Evolutionary conservation across 2,329 filamentous ascomycete genomes (phyloP).

Genomic region (Penicillium sp.): DNA sequence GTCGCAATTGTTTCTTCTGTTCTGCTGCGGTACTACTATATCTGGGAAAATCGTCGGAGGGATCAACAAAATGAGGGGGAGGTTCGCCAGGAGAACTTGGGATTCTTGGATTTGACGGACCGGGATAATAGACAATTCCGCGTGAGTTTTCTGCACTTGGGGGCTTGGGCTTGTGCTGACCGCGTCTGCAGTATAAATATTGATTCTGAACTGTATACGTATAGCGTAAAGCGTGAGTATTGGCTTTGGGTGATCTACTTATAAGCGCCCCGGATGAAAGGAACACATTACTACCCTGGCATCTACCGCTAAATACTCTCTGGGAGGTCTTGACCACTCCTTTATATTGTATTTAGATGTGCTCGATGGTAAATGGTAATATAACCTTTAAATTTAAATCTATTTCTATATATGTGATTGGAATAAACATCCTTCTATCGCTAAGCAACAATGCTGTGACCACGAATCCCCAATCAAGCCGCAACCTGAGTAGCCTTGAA

Average conservation of each 20-base stretch:
- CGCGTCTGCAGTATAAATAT: slow-evolving; percentile 6
- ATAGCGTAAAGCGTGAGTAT: too few species aligned
- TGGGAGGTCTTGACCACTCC: too few species aligned
- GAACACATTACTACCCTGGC: not conserved
- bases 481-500: slow-evolving; percentile 23
- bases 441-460: slow-evolving; percentile 10
- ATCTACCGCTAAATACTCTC: too few species aligned
- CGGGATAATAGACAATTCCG: slow-evolving; percentile 31
- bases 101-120: slow-evolving; percentile 36
- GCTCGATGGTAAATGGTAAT: not conserved
- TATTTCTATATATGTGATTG: not conserved
- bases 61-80: slow-evolving; percentile 20
- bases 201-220: not conserved
- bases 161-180: not conserved
- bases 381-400: not conserved
- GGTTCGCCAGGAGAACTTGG: slow-evolving; percentile 23
- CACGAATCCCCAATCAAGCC: slow-evolving; percentile 15
- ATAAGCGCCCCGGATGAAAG: too few species aligned
- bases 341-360: too few species aligned
- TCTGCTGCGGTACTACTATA: slow-evolving; percentile 26
- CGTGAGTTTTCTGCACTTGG: slow-evolving; percentile 8
- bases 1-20: slow-evolving; percentile 30
- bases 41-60: slow-evolving; percentile 32
- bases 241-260: not conserved
- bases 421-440: not conserved